These are phyloP conservation scores for Hymenoscyphus occultus DNA, from an alignment of 2,329 filamentous ascomycete species.

Conservation along the genomic window DNA sequence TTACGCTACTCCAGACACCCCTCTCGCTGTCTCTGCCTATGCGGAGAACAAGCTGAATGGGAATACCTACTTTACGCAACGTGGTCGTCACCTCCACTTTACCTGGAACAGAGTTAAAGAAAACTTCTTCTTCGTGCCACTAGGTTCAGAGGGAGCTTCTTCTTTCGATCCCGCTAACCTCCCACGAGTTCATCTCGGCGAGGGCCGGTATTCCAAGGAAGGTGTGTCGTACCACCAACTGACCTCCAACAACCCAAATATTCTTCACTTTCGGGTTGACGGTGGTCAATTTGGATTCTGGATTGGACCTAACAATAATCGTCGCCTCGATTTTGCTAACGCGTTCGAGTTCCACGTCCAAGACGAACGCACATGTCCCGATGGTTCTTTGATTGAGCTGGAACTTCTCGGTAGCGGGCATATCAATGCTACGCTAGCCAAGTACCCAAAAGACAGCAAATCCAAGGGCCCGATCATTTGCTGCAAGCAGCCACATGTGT, in stretches of 20 bases:
- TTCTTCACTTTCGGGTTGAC: background rate
- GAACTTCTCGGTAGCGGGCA: background rate
- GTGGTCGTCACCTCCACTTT: background rate
- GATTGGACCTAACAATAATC: background rate
- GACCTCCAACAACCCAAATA: background rate
- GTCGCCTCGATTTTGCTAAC: background rate
- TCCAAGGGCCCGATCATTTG: no score
- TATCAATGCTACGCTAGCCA: no score
- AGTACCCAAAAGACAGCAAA: no score
- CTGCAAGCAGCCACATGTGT: no score
- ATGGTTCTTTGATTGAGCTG: background rate
- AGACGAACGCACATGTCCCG: background rate
- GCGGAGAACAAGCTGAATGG: background rate
- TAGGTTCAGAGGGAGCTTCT: no score
- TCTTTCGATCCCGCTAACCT: no score
- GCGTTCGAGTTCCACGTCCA: background rate
- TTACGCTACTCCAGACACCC: background rate
- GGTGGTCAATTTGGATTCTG: background rate
- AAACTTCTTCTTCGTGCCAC: no score
- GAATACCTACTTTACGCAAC: background rate
- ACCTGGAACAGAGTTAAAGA: background rate
- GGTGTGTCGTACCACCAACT: background rate
- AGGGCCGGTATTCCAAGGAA: background rate
- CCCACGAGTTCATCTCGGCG: background rate
- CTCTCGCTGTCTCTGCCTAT: background rate